These are phyloP conservation scores for Sesbania bispinosa DNA, from an alignment of 306 rosid genomes.

Conservation along the genomic window DNA sequence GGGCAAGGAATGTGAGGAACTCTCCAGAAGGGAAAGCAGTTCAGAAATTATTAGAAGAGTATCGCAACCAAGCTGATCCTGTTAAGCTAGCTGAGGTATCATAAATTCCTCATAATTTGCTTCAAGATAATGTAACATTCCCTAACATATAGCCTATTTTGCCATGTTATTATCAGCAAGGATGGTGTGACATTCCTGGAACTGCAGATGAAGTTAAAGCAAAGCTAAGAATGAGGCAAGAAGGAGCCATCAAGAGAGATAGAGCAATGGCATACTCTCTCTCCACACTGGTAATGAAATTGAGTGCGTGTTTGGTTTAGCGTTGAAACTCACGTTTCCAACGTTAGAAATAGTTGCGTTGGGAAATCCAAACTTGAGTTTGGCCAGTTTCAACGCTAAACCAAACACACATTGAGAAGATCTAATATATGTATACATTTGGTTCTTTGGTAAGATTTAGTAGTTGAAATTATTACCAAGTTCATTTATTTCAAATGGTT, in stretches of 20 bases:
- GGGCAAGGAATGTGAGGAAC: slow-evolving; percentile 55
- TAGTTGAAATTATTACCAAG: neutral
- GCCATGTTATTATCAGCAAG: slow-evolving; percentile 44
- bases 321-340: too few species aligned
- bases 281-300: slow-evolving; percentile 66
- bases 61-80: slow-evolving; percentile 36
- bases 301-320: neutral
- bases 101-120: neutral
- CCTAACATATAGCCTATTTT: neutral
- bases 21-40: slow-evolving; percentile 47
- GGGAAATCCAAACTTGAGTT: too few species aligned
- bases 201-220: slow-evolving; percentile 61
- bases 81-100: slow-evolving; percentile 56
- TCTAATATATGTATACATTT: too few species aligned
- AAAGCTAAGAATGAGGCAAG: slow-evolving; percentile 73
- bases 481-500: neutral
- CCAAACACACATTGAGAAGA: too few species aligned
- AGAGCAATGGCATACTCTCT: slow-evolving; percentile 75
- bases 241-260: slow-evolving; percentile 77
- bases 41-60: slow-evolving; percentile 40
- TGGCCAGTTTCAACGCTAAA: too few species aligned
- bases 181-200: slow-evolving; percentile 85
- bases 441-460: too few species aligned
- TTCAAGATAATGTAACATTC: slow-evolving; percentile 6
- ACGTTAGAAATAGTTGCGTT: too few species aligned